phyloP scores from a whole-genome alignment of 192 early-diverging fungal genomes.

The Backusella circina region DNA sequence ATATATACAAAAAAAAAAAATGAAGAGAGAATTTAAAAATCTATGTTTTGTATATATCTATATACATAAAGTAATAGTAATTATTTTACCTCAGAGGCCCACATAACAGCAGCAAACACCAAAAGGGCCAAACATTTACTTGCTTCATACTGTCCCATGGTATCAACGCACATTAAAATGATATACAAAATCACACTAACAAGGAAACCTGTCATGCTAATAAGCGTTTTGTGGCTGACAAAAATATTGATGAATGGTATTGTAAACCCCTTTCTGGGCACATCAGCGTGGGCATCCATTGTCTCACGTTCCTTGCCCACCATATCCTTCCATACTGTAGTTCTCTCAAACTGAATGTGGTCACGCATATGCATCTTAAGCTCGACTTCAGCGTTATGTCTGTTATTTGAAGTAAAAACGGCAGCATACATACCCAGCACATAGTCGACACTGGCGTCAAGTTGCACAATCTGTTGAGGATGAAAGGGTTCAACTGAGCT shows the following conservation, averaged over 20 bases:
- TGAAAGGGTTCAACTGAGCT: conserved; percentile 49
- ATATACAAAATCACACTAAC: conserved; percentile 54
- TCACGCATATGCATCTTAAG: conserved; percentile 59
- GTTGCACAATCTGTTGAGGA: conserved; percentile 32
- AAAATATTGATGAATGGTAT: neutral
- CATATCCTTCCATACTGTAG: conserved; percentile 76
- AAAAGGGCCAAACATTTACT: conserved; percentile 85
- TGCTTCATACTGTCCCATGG: conserved; percentile 70
- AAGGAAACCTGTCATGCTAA: conserved; percentile 26
- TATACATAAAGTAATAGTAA: neutral
- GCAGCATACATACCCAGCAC: conserved; percentile 56
- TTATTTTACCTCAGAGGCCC: conserved; percentile 70
- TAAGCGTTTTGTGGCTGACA: neutral
- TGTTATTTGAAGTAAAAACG: conserved; percentile 51
- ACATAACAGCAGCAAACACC: conserved; percentile 75
- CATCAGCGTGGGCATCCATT: conserved; percentile 31
- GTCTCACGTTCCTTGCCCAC: conserved; percentile 56
- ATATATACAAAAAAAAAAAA: neutral
- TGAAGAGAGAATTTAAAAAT: neutral
- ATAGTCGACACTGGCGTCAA: conserved; percentile 39
- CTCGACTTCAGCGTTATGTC: conserved; percentile 45
- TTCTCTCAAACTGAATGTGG: conserved; percentile 65
- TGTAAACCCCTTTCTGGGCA: neutral
- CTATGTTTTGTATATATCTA: neutral
- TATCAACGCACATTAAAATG: conserved; percentile 49